phyloP scores from a whole-genome alignment of 805 yeast genomes.

The Kodamaea kakaduensis region DNA sequence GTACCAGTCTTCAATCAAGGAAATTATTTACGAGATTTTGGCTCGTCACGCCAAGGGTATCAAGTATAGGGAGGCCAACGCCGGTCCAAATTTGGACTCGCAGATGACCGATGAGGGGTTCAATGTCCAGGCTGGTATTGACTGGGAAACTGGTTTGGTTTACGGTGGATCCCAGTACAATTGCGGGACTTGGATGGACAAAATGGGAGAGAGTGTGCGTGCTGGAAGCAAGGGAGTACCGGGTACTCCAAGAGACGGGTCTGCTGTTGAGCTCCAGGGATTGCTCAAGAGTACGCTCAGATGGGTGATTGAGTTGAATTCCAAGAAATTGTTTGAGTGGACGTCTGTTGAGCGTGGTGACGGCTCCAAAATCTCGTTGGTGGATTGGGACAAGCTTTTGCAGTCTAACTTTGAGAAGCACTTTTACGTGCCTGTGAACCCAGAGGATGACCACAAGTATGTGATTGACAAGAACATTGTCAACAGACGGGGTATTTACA shows the following conservation, averaged over 20 bases:
- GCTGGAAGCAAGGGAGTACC: slow-evolving; percentile 91
- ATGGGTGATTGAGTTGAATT: slow-evolving; percentile 63
- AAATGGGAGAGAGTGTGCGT: slow-evolving; percentile 89
- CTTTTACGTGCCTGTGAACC: slow-evolving; percentile 69
- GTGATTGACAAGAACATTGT: slow-evolving; percentile 62
- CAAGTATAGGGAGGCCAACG: slow-evolving; percentile 88
- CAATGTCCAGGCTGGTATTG: slow-evolving; percentile 74
- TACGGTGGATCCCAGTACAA: slow-evolving; percentile 90
- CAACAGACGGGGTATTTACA: slow-evolving; percentile 91
- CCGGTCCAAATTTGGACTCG: slow-evolving; percentile 81
- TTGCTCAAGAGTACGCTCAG: slow-evolving; percentile 78
- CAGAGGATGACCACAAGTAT: slow-evolving; percentile 55
- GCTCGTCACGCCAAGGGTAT: slow-evolving; percentile 88
- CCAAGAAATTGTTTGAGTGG: slow-evolving; percentile 53
- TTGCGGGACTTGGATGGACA: slow-evolving; percentile 99
- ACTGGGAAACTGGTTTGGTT: slow-evolving; percentile 84
- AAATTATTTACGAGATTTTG: slow-evolving; percentile 76
- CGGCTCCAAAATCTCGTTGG: slow-evolving; percentile 54
- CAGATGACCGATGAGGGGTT: slow-evolving; percentile 94
- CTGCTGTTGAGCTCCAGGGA: slow-evolving; percentile 90
- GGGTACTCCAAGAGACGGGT: slow-evolving; percentile 97
- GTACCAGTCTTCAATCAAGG: slow-evolving; percentile 65
- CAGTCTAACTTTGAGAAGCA: slow-evolving; percentile 74
- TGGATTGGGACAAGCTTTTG: slow-evolving; percentile 69
- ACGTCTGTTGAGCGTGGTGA: slow-evolving; percentile 53